phyloP scores from a whole-genome alignment of 208 protist species.

The Crithidia brevicula region DNA sequence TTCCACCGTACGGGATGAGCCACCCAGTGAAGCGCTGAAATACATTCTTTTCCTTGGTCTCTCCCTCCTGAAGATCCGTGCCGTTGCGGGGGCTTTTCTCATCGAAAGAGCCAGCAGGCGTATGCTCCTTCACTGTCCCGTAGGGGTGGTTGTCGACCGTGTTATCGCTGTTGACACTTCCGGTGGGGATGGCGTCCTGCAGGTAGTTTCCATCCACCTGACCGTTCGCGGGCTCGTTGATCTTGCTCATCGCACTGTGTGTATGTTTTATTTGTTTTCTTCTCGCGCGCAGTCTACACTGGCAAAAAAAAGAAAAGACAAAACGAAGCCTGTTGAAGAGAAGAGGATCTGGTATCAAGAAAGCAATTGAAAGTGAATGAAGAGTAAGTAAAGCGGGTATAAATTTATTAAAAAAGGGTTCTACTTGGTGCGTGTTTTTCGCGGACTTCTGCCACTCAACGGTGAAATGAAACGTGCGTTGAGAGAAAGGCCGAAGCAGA shows the following conservation, averaged over 20 bases:
- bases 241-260: not conserved
- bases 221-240: not conserved
- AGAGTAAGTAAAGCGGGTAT: too few species aligned
- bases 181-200: not conserved
- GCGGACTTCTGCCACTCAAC: too few species aligned
- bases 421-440: too few species aligned
- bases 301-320: not conserved
- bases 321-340: not conserved
- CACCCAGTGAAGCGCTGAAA: slow-evolving; percentile 11
- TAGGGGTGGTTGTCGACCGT: not conserved
- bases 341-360: not conserved
- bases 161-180: not conserved
- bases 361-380: too few species aligned
- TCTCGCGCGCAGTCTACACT: too few species aligned
- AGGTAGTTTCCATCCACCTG: not conserved
- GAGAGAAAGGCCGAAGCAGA: not conserved
- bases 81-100: not conserved
- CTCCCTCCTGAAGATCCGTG: not conserved
- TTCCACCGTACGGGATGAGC: slow-evolving; percentile 51
- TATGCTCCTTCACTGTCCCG: not conserved
- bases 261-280: too few species aligned
- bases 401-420: too few species aligned
- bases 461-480: too few species aligned
- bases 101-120: not conserved
- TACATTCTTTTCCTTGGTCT: not conserved